Base-by-base conservation (phyloP, 768 basidiomycete species). In the Cubamyces lactineus region DNA sequence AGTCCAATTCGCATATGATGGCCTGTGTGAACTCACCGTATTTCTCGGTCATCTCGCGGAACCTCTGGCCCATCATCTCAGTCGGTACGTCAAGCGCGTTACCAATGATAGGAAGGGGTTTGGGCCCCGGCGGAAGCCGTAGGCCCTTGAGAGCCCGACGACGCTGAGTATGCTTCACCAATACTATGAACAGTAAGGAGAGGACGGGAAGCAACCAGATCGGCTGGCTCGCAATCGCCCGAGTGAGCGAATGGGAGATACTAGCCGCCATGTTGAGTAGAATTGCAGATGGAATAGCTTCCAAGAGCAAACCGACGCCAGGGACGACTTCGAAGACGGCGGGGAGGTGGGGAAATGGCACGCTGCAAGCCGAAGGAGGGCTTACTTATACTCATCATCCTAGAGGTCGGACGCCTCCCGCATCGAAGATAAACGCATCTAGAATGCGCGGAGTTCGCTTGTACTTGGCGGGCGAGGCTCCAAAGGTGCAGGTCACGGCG, bases 81-180 rank as follows among this genome's bases (percentile, higher is more conserved):
- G 53, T 63, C 6, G 69, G 69, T 7, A 69, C 52, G 39, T 71
- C 62, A 11, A 62, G 48, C n/a, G 66, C 53, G 53, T 73, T 73
- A 1, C 72, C 72, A 39, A 72, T 62, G 19, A 72, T 34, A 9
- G 71, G 69, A 3, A 69, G 59, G 12, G 61, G 59, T 24, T 64
- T 65, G 13, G 72, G 72, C 9, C 72, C 72, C 1, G 72, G 72
- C 8, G 71, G 72, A 17, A 68, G 48, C 1, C 53, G 57, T 3
- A 62, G 54, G 2, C 48, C 45, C 21, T 57, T 57, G 8, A 23
- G 23, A 19, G 40, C 41, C 34, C 52, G 53, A 38, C 45, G 43
- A n/a, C 52, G 28, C 38, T 28, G 51, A 24, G n/a, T 53, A 24
- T 48, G 40, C 52, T 53, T 53, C n/a, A 60, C 53, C 28, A 38